Percentiles rank a stretch among this genome's conserved stretches.
These are phyloP conservation scores for Haematococcus sp. DNA, from an alignment of 139 green algal genomes.

Conservation along the genomic window DNA sequence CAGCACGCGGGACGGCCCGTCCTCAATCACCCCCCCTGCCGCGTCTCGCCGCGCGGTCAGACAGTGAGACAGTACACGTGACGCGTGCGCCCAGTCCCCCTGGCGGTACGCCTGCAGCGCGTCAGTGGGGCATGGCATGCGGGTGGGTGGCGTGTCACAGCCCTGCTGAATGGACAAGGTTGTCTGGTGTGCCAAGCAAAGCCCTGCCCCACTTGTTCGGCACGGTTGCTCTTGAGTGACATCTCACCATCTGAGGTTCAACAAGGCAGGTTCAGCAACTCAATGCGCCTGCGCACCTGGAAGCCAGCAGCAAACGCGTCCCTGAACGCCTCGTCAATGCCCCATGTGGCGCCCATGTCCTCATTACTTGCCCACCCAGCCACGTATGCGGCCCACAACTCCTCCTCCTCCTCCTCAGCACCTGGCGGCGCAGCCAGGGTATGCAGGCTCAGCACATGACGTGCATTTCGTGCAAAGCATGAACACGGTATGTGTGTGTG, in stretches of 20 bases:
- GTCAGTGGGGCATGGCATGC: not conserved
- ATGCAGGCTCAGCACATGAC: no score
- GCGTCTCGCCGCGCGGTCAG: conserved; percentile 15
- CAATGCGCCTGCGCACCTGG: conserved; percentile 29
- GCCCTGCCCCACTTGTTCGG: no score
- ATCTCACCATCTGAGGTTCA: conserved; percentile 26
- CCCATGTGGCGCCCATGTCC: conserved; percentile 65
- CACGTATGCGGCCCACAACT: conserved; percentile 33
- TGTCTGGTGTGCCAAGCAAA: not conserved
- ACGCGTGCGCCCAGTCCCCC: conserved; percentile 68
- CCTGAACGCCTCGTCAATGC: conserved; percentile 47
- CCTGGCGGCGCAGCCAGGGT: not conserved
- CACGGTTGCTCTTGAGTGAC: not conserved
- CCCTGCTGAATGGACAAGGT: not conserved
- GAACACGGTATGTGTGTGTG: no score
- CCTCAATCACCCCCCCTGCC: conserved; percentile 20
- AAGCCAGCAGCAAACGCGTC: not conserved
- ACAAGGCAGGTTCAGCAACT: conserved; percentile 25
- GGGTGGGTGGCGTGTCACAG: not conserved
- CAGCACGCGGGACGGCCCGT: conserved; percentile 71
- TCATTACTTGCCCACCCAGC: conserved; percentile 81
- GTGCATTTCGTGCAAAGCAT: no score
- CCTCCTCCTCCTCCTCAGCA: conserved; percentile 25
- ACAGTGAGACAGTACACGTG: conserved; percentile 50
- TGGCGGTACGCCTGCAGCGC: conserved; percentile 58